phyloP scores from a whole-genome alignment of 441 rosid genomes.

The Populus hybrid region DNA sequence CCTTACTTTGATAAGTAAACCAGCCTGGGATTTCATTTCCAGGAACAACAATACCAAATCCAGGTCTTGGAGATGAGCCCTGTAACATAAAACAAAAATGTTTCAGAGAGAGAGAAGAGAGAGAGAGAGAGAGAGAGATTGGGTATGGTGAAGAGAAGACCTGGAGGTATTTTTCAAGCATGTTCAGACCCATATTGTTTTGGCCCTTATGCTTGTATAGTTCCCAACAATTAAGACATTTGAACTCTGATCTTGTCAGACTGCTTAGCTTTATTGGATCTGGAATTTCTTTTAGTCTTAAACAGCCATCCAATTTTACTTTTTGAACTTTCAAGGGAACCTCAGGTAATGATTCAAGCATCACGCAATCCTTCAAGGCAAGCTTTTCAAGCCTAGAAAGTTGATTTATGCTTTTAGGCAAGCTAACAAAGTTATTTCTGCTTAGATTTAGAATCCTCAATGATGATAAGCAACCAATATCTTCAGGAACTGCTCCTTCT shows the following conservation, averaged over 20 bases:
- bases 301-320: too few species aligned
- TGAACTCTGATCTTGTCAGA: too few species aligned
- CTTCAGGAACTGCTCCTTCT: background rate
- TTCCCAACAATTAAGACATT: too few species aligned
- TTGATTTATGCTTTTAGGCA: background rate
- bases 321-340: too few species aligned
- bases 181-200: too few species aligned
- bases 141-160: too few species aligned
- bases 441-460: background rate
- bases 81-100: background rate
- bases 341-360: background rate
- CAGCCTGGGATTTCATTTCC: constrained; percentile 15
- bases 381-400: background rate
- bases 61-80: background rate
- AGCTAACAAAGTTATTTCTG: background rate
- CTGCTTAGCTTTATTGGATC: too few species aligned
- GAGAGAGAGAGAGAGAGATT: too few species aligned
- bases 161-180: too few species aligned
- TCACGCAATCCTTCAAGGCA: background rate
- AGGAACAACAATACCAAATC: background rate
- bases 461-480: background rate
- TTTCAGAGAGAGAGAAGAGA: background rate
- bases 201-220: too few species aligned
- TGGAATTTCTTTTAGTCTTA: too few species aligned
- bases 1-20: background rate